Percentiles rank a stretch among this genome's conserved stretches.
Evolutionary conservation across 768 basidiomycete genomes (phyloP).

Genomic region (Sutorius australiensis): DNA sequence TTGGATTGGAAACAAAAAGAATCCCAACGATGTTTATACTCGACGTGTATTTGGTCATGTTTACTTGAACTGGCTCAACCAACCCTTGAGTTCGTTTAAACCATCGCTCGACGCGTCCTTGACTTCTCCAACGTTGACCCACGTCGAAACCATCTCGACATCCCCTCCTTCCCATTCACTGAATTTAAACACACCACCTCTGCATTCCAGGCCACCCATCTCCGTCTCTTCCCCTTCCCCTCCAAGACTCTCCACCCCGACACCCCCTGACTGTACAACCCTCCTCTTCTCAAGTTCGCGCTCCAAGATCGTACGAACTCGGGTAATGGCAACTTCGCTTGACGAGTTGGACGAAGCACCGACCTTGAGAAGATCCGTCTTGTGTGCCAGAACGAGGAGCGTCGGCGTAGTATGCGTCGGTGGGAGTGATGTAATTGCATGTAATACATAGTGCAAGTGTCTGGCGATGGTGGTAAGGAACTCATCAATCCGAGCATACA

Average conservation of each 20-base stretch:
- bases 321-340: slow-evolving; percentile 55
- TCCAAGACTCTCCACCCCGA: slow-evolving; percentile 72
- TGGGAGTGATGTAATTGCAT: slow-evolving; percentile 66
- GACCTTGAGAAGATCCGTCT: slow-evolving; percentile 64
- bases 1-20: slow-evolving; percentile 12
- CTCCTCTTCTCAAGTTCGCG: slow-evolving; percentile 81
- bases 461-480: slow-evolving; percentile 35
- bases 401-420: slow-evolving; percentile 62
- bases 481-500: neutral
- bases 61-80: slow-evolving; percentile 41
- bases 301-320: slow-evolving; percentile 75
- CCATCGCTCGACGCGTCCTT: slow-evolving; percentile 36
- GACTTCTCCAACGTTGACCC: slow-evolving; percentile 35
- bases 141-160: slow-evolving; percentile 62
- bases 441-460: slow-evolving; percentile 69
- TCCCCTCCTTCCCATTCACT: slow-evolving; percentile 84
- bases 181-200: slow-evolving; percentile 62
- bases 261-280: slow-evolving; percentile 55
- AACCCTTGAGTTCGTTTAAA: slow-evolving; percentile 42
- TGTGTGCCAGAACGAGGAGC: slow-evolving; percentile 71
- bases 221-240: slow-evolving; percentile 62
- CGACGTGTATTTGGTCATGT: slow-evolving; percentile 27
- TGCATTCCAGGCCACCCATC: slow-evolving; percentile 73
- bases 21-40: slow-evolving; percentile 10
- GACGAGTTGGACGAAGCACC: slow-evolving; percentile 32